Conservation (phyloP, 202 grass and related monocot species). For the Brachypodium distachyon region DNA sequence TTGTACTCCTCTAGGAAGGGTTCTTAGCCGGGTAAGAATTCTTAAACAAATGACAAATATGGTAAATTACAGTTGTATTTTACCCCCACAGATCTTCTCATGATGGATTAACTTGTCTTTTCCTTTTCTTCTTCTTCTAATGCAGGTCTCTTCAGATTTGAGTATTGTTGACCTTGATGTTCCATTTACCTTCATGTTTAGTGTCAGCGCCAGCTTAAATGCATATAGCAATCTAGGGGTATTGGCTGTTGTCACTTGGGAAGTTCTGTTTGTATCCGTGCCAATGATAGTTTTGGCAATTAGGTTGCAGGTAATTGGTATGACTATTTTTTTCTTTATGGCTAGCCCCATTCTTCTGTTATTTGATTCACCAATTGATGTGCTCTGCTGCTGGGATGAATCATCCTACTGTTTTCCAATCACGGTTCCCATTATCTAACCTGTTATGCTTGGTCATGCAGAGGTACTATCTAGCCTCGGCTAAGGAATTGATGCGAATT, state of each 20-base stretch:
- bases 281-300: slow-evolving; percentile 67
- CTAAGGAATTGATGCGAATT: slow-evolving; percentile 94
- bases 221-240: slow-evolving; percentile 74
- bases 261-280: slow-evolving; percentile 68
- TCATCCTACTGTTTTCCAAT: neutral
- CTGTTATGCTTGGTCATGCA: slow-evolving; percentile 20
- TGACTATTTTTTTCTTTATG: neutral
- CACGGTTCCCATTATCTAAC: neutral
- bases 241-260: slow-evolving; percentile 72
- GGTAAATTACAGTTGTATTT: neutral
- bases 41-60: neutral
- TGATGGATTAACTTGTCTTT: neutral
- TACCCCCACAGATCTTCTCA: neutral
- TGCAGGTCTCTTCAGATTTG: slow-evolving; percentile 82
- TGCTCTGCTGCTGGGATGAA: neutral
- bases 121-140: neutral
- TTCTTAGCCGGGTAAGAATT: slow-evolving; percentile 79
- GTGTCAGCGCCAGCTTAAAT: slow-evolving; percentile 40
- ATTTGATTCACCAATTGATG: slow-evolving; percentile 6
- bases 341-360: neutral
- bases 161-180: slow-evolving; percentile 86
- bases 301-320: slow-evolving; percentile 62
- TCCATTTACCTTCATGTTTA: slow-evolving; percentile 61
- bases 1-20: slow-evolving; percentile 87
- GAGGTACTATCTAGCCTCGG: slow-evolving; percentile 83